Evolutionary conservation across 495 filamentous ascomycete species (phyloP), one percentile per base, ranked within the genome.

Genomic region (Hypoxylon cercidicola): DNA sequence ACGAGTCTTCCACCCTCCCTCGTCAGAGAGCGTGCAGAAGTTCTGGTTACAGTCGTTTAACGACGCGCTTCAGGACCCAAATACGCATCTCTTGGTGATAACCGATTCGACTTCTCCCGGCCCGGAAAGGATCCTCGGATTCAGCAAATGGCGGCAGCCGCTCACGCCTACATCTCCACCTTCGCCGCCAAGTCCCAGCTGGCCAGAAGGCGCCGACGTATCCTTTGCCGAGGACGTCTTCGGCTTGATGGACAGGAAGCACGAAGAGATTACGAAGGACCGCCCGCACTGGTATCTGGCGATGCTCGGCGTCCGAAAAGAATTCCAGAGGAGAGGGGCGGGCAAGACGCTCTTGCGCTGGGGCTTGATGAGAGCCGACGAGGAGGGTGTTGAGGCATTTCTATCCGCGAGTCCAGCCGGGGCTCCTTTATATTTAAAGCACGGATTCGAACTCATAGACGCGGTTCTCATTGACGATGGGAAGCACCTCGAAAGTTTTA

Each of bases 371-470:
- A 75, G 74, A 64, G 85, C 83, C 6, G 85, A 88, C 71, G 69
- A 73, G 16, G 75, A 71, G 13, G 76, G 77, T 0, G 61, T 74
- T 20, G 75, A 78, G 45, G 69, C 81, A 4, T 89, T 82, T 72
- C 65, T 89, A 4, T 85, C 87, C 55, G 81, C 83, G 0, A 84
- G 84, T 30, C 79, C 76, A 6, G 75, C 74, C 8, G 85, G 86
- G 8, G 74, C 74, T 34, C 71, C 73, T 9, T 20, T 89, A n/a
- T 89, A 89, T 74, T 53, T 79, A 47, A 80, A 78, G 60, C 66
- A 79, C 62, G 86, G 87, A 8, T 88, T 84, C 74, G 64, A 76
- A 55, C 62, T 71, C 9, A 56, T 81, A 6, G 80, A 82, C 37
- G 74, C 74, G 19, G 39, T 79, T 7, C 41, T 43, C 3, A 65